Conservation (phyloP, 768 basidiomycete genomes). For the Amyloporia xantha region DNA sequence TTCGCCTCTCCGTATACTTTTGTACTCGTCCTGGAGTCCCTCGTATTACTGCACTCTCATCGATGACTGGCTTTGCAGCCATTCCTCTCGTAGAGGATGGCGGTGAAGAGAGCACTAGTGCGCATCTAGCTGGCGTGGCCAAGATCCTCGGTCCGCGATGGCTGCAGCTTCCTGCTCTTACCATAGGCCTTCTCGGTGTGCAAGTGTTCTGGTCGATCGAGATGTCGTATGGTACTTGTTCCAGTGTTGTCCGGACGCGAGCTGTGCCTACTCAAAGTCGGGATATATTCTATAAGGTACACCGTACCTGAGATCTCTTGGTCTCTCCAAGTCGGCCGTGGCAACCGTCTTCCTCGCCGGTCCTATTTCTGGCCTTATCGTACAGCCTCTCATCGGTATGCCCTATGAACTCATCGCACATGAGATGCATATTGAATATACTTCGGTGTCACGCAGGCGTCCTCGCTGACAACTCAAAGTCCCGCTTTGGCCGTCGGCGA, state of each 20-base stretch:
- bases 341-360: conserved; percentile 91
- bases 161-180: conserved; percentile 62
- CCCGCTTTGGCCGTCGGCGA: conserved; percentile 75
- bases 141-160: conserved; percentile 62
- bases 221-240: conserved; percentile 71
- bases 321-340: conserved; percentile 80
- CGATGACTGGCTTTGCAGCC: conserved; percentile 47
- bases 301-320: conserved; percentile 85
- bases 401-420: neutral
- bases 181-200: conserved; percentile 75
- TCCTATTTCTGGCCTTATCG: conserved; percentile 81
- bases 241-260: neutral
- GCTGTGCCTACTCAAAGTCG: neutral
- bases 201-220: conserved; percentile 93
- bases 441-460: conserved; percentile 33
- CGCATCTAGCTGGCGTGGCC: conserved; percentile 46
- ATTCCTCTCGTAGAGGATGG: conserved; percentile 41
- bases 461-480: conserved; percentile 79
- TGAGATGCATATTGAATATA: too few species aligned
- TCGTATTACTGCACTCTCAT: neutral
- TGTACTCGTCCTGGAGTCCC: neutral
- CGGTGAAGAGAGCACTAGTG: conserved; percentile 26
- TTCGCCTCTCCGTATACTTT: too few species aligned
- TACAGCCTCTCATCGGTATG: conserved; percentile 83
- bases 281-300: conserved; percentile 38